A percentile compares a stretch with the other conserved stretches of the same genome.
Evolutionary conservation across 192 early-diverging fungal genomes (phyloP).

Genomic region (Gigaspora rosea): DNA sequence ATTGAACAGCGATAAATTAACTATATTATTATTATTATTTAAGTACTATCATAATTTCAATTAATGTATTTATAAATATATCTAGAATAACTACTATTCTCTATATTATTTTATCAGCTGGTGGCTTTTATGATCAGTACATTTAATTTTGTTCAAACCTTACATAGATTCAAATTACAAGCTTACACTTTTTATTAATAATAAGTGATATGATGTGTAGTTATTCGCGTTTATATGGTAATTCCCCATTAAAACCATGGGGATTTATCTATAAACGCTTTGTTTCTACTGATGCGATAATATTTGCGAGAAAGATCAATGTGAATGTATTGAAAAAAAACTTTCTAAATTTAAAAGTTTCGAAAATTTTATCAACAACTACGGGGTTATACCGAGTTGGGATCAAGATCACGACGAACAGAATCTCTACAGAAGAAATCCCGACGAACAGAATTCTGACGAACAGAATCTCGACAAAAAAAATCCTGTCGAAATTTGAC

Average conservation of each 20-base stretch:
- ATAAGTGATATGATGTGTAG: background rate
- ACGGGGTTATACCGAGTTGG: too few relatives aligned
- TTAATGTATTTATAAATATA: background rate
- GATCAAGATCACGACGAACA: too few relatives aligned
- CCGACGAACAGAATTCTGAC: too few relatives aligned
- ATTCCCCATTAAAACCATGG: background rate
- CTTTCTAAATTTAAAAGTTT: too few relatives aligned
- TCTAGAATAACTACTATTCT: background rate
- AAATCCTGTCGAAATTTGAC: too few relatives aligned
- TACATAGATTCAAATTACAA: background rate
- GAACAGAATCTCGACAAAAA: too few relatives aligned
- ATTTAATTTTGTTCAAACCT: background rate
- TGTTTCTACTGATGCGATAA: too few relatives aligned
- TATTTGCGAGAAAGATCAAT: too few relatives aligned
- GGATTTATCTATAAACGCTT: background rate
- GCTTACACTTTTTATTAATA: background rate
- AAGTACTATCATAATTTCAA: background rate
- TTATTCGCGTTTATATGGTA: background rate
- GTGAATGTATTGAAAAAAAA: too few relatives aligned
- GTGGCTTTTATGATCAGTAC: background rate
- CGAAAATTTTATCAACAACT: too few relatives aligned
- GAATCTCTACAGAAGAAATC: too few relatives aligned
- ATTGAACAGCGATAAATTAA: background rate
- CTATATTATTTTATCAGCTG: background rate
- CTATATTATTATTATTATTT: background rate